A percentile compares a stretch with the other conserved stretches of the same genome.
phyloP scores from a whole-genome alignment of 2,329 filamentous ascomycete genomes.

The Ophiobolus disseminans region DNA sequence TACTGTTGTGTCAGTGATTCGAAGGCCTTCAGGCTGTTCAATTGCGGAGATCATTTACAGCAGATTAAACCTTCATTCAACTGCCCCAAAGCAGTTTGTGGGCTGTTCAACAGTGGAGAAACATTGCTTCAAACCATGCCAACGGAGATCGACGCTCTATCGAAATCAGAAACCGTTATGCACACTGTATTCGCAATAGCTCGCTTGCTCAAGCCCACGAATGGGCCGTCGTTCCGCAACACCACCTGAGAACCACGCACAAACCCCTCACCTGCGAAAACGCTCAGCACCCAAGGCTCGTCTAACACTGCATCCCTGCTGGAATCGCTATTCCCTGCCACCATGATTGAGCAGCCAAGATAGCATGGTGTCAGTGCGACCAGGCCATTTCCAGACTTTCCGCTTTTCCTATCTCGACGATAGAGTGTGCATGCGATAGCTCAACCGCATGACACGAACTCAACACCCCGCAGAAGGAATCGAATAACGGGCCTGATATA shows the following conservation, averaged over 20 bases:
- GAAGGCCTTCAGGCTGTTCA: background rate
- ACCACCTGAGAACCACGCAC: slow-evolving; percentile 22
- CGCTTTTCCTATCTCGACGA: slow-evolving; percentile 7
- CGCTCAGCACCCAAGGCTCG: slow-evolving; percentile 24
- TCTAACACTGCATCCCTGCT: slow-evolving; percentile 19
- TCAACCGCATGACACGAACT: slow-evolving; percentile 29
- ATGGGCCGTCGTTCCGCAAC: slow-evolving; percentile 21
- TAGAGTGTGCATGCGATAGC: slow-evolving; percentile 13
- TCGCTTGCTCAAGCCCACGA: slow-evolving; percentile 21
- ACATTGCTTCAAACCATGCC: slow-evolving; percentile 3
- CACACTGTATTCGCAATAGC: slow-evolving; percentile 25
- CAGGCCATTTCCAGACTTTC: slow-evolving; percentile 12
- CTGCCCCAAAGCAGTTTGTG: background rate
- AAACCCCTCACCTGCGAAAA: slow-evolving; percentile 27
- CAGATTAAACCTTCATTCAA: background rate
- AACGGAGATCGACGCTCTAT: slow-evolving; percentile 19
- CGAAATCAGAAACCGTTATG: slow-evolving; percentile 24
- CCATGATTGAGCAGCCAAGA: slow-evolving; percentile 9
- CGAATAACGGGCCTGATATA: slow-evolving; percentile 20
- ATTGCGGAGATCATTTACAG: background rate
- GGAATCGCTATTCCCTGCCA: slow-evolving; percentile 23
- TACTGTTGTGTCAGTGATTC: background rate
- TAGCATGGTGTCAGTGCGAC: slow-evolving; percentile 6
- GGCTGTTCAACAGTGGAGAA: background rate
- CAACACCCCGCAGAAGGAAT: slow-evolving; percentile 20